Evolutionary conservation across 495 filamentous ascomycete species (phyloP), one percentile per base, ranked within the genome.

Genomic region (Podospora didyma): DNA sequence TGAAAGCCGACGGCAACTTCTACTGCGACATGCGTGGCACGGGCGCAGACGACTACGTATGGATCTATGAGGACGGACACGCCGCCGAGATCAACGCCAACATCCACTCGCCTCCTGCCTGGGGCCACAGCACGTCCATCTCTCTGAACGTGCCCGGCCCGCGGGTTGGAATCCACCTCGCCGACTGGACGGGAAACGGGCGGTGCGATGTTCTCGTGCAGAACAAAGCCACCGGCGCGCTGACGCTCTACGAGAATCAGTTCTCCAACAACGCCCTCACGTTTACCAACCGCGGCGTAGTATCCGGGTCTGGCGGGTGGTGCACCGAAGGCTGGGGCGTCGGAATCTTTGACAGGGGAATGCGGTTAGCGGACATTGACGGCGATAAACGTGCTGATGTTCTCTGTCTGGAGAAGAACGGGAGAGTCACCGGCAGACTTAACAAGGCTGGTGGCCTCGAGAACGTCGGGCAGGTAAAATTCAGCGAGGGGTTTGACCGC

Each of bases 131-230:
- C 49, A 31, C 45, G 23, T 44, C 41, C 34, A 56, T 61, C 31
- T 53, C 11, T 4, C 17, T 47, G n/a, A n/a, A 9, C 26, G 26
- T 31, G 4, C 26, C 26, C 4, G 26, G 26, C 26, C 26, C 26
- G 9, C 26, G 26, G 4, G 35, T 20, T 11, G 41, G 17, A 3
- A 46, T 72, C 23, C 65, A 68, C 44, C 53, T 69, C 31, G 62
- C 26, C 0, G 67, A 69, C 57, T 72, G 61, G 51, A 51, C 69
- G 53, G 67, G 67, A 0, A 61, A 68, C 56, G 65, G 69, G 28
- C 46, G 54, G 12, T 66, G 62, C 57, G 69, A 71, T 44, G 56
- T 71, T 34, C 53, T 64, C 26, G 44, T 53, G 3, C 53, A 62
- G 6, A 56, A 71, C 35, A 41, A 57, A 28, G 35, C 42, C 34